Evolutionary conservation across 176 grass and related monocot genomes (phyloP).

Genomic region (Oryza punctata): DNA sequence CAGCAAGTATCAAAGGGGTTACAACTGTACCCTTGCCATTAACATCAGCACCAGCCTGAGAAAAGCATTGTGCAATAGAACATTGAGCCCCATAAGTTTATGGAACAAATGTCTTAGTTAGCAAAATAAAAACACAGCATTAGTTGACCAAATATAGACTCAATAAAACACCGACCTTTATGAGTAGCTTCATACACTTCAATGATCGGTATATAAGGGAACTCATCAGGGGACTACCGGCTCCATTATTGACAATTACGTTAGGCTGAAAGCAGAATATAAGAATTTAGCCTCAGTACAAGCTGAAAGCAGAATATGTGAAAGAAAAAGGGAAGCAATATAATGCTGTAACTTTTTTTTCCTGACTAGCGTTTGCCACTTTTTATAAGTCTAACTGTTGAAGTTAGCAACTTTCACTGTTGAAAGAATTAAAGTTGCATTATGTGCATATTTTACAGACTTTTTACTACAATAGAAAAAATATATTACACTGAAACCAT

Average conservation of each 20-base stretch:
- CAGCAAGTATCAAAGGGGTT: constrained; percentile 30
- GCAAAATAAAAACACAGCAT: not conserved
- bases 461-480: too few species aligned
- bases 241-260: not conserved
- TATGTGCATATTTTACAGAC: too few species aligned
- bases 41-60: constrained; percentile 55
- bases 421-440: too few species aligned
- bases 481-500: too few species aligned
- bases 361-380: not conserved
- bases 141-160: not conserved
- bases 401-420: too few species aligned
- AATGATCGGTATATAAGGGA: not conserved
- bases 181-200: constrained; percentile 56
- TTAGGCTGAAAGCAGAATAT: constrained; percentile 44
- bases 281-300: not conserved
- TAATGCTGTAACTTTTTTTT: not conserved
- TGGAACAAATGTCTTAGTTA: constrained; percentile 9
- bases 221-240: too few species aligned
- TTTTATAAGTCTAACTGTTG: not conserved
- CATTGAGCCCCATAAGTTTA: not conserved
- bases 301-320: too few species aligned
- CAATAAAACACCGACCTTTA: constrained; percentile 1
- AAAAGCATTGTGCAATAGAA: too few species aligned
- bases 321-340: not conserved
- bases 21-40: not conserved